phyloP scores from a whole-genome alignment of 805 yeast species.

The Spathaspora sp. region DNA sequence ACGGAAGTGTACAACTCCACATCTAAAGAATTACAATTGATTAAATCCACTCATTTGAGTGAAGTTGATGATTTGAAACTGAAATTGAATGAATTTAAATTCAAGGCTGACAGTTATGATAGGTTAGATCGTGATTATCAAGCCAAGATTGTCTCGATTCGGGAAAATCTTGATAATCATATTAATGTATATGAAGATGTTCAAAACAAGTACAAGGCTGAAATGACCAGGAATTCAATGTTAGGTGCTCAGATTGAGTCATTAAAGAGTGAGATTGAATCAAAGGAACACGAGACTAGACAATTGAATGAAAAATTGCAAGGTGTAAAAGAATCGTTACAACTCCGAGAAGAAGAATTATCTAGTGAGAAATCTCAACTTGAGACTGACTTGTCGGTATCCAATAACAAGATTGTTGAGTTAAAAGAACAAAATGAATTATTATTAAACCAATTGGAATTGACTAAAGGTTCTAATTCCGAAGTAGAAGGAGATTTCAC shows the following conservation, averaged over 20 bases:
- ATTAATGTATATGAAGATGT: slow-evolving; percentile 43
- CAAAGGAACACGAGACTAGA: slow-evolving; percentile 11
- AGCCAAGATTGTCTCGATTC: slow-evolving; percentile 22
- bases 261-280: slow-evolving; percentile 15
- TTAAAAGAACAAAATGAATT: slow-evolving; percentile 65
- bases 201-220: slow-evolving; percentile 53
- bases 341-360: slow-evolving; percentile 15
- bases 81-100: slow-evolving; percentile 17
- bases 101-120: slow-evolving; percentile 34
- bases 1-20: slow-evolving; percentile 17
- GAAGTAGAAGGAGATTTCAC: slow-evolving; percentile 20
- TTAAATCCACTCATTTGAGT: slow-evolving; percentile 14
- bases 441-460: slow-evolving; percentile 65
- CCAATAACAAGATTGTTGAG: slow-evolving; percentile 48
- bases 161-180: slow-evolving; percentile 38
- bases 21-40: slow-evolving; percentile 17
- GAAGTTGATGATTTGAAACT: slow-evolving; percentile 25
- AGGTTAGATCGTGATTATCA: slow-evolving; percentile 29
- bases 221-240: slow-evolving; percentile 53
- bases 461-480: slow-evolving; percentile 11
- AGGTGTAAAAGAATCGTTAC: slow-evolving; percentile 9
- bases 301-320: slow-evolving; percentile 10
- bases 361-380: slow-evolving; percentile 18
- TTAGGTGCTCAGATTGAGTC: slow-evolving; percentile 31
- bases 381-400: slow-evolving; percentile 35